Evolutionary conservation across 768 basidiomycete genomes (phyloP).

Genomic region (Trametes meyenii): DNA sequence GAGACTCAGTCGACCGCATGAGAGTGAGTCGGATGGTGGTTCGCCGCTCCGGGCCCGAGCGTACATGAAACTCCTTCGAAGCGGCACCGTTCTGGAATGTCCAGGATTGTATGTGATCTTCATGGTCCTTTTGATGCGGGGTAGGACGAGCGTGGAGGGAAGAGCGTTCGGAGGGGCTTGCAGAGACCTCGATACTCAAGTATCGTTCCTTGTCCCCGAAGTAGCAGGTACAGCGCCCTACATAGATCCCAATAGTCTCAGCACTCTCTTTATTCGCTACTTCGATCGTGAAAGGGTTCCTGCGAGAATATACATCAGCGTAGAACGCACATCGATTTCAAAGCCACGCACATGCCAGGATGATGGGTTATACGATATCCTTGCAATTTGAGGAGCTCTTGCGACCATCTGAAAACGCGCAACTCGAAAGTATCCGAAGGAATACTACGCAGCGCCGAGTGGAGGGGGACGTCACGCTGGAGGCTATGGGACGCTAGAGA

Average conservation of each 20-base stretch:
- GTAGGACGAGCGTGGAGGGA: neutral
- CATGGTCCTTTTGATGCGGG: slow-evolving; percentile 4
- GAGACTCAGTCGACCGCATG: neutral
- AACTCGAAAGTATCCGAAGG: slow-evolving; percentile 1
- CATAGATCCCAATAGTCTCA: neutral
- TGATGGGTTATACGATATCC: neutral
- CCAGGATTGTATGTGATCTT: slow-evolving; percentile 15
- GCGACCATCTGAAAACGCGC: neutral
- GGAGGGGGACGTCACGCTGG: neutral
- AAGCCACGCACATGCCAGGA: neutral
- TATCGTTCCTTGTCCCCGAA: slow-evolving; percentile 1
- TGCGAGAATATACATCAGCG: too few species aligned
- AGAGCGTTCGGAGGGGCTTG: neutral
- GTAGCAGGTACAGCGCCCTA: slow-evolving; percentile 11
- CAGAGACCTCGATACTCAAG: slow-evolving; percentile 5
- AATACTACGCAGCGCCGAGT: neutral
- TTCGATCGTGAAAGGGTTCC: neutral
- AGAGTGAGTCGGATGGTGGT: slow-evolving; percentile 7
- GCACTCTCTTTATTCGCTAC: neutral
- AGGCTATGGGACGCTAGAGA: neutral
- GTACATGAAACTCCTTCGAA: slow-evolving; percentile 6
- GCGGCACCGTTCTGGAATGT: slow-evolving; percentile 11
- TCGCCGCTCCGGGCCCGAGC: neutral
- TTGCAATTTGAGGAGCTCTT: neutral
- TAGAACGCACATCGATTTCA: too few species aligned